phyloP scores from a whole-genome alignment of 306 rosid species.

The Boehmeria nivea region DNA sequence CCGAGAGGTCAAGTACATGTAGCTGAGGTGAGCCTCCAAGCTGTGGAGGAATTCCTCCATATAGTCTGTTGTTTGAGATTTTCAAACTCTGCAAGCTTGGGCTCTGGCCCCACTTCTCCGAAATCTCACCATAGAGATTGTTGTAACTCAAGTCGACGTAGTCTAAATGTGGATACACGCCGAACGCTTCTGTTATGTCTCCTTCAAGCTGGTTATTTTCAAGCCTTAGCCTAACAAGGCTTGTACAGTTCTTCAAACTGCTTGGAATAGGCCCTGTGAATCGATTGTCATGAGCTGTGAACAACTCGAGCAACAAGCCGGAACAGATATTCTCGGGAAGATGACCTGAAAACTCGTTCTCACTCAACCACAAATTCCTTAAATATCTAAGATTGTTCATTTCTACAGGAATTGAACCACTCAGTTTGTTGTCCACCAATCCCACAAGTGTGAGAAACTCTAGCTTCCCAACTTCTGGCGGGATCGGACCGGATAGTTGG shows the following conservation, averaged over 20 bases:
- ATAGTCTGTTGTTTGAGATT: constrained; percentile 34
- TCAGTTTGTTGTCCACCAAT: constrained; percentile 24
- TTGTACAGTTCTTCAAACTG: constrained; percentile 38
- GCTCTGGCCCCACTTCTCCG: constrained; percentile 44
- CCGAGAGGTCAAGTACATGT: constrained; percentile 32
- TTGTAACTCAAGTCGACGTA: constrained; percentile 50
- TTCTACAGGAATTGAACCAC: constrained; percentile 38
- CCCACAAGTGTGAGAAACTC: constrained; percentile 29
- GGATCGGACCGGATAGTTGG: constrained; percentile 37
- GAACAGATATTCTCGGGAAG: constrained; percentile 49
- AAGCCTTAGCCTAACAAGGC: constrained; percentile 38
- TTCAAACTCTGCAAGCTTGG: constrained; percentile 24
- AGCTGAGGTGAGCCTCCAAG: constrained; percentile 22
- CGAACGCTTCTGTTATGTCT: constrained; percentile 33
- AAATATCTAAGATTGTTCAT: constrained; percentile 42
- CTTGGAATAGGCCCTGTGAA: constrained; percentile 49
- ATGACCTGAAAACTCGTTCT: constrained; percentile 46
- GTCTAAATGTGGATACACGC: constrained; percentile 44
- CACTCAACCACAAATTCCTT: constrained; percentile 34
- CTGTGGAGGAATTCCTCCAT: constrained; percentile 39
- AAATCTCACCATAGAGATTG: constrained; percentile 29
- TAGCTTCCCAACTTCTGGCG: constrained; percentile 31
- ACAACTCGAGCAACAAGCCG: constrained; percentile 38
- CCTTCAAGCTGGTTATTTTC: constrained; percentile 38
- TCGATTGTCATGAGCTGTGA: constrained; percentile 32